phyloP scores from a whole-genome alignment of 345 rosid species.

The Gossypium rotundifolium region DNA sequence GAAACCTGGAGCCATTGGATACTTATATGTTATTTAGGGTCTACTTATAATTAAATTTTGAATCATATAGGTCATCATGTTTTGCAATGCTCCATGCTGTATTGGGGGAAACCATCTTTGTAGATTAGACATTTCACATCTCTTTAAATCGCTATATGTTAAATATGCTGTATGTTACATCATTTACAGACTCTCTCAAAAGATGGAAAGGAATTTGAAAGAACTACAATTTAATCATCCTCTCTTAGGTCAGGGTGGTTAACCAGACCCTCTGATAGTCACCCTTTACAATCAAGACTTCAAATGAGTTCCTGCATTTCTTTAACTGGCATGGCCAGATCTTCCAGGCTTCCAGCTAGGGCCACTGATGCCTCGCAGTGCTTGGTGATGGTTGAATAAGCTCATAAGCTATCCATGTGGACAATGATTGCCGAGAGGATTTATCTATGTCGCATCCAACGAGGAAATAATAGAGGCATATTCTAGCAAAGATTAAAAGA shows the following conservation, averaged over 20 bases:
- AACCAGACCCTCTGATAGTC: not conserved
- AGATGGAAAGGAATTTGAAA: not conserved
- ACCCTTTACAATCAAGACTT: not conserved
- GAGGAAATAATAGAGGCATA: slow-evolving; percentile 17
- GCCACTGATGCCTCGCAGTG: not conserved
- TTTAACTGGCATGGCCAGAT: not conserved
- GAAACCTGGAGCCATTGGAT: not conserved
- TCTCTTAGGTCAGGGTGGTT: not conserved
- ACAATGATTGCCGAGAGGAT: slow-evolving; percentile 25
- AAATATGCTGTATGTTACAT: not conserved
- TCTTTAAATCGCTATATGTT: not conserved
- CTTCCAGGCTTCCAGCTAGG: not conserved
- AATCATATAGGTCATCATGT: not conserved
- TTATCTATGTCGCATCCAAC: slow-evolving; percentile 25
- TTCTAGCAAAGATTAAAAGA: slow-evolving; percentile 19
- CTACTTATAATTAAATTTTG: not conserved
- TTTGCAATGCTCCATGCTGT: not conserved
- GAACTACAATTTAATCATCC: not conserved
- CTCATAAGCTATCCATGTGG: slow-evolving; percentile 20
- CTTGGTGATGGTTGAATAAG: not conserved
- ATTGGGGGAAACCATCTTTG: not conserved
- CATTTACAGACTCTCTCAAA: not conserved
- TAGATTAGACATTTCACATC: not conserved
- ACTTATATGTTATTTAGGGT: not conserved
- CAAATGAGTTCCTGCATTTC: not conserved